Conservation (phyloP, 2,329 filamentous ascomycete species). For the Paecilomyces fulvus region DNA sequence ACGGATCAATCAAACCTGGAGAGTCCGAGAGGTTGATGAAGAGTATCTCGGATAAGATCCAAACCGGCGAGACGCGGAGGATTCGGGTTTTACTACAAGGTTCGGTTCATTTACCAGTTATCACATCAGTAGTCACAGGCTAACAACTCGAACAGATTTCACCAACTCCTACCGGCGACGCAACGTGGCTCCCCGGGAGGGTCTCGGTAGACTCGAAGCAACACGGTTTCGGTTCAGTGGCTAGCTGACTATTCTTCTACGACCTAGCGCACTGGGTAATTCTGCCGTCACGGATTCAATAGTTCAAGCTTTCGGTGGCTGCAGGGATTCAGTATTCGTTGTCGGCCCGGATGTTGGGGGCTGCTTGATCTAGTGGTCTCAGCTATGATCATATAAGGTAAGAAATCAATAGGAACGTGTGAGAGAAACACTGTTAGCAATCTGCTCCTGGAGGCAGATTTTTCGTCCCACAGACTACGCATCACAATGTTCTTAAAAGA, state of each 20-base stretch:
- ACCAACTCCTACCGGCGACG: conserved; percentile 88
- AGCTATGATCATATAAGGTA: neutral
- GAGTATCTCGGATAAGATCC: conserved; percentile 71
- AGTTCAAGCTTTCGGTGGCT: neutral
- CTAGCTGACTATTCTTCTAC: conserved; percentile 21
- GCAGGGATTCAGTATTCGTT: neutral
- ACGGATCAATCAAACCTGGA: conserved; percentile 67
- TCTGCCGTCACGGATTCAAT: neutral
- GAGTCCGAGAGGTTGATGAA: conserved; percentile 74
- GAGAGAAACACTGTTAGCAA: neutral
- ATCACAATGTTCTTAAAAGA: neutral
- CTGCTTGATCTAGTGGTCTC: neutral
- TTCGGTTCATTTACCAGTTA: conserved; percentile 9
- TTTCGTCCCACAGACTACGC: neutral
- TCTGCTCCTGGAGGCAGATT: neutral
- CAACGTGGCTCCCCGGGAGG: conserved; percentile 91
- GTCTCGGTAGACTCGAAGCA: conserved; percentile 77
- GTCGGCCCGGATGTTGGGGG: neutral
- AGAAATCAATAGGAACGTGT: neutral
- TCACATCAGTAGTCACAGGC: neutral
- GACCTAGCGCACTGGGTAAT: neutral
- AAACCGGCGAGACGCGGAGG: conserved; percentile 62
- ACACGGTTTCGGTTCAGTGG: conserved; percentile 73
- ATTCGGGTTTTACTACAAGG: conserved; percentile 73
- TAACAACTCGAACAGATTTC: conserved; percentile 54